Base-by-base conservation (phyloP, 352 stramenopile genomes). In the Phytopythium helicoides region DNA sequence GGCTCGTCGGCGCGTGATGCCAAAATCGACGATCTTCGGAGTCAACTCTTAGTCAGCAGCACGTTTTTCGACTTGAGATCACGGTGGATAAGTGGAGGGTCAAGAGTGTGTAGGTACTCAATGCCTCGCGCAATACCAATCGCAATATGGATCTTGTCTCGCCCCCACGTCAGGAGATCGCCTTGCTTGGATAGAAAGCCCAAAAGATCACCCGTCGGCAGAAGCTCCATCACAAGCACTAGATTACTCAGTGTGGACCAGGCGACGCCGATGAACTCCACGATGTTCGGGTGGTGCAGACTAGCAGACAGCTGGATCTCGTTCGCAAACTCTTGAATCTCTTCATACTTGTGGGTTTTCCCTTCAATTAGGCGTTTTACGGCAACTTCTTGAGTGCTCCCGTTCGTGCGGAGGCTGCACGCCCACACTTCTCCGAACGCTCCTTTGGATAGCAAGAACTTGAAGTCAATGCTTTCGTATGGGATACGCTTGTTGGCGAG, bases 11-110 rank as follows among this genome's bases (percentile, higher is more conserved):
- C 64, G 54, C 11, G 60, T 79, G 63, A 93, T 57, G 47, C 85
- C 87, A 68, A 97, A 95, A 63, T 96, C 85, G 37, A 82, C 89
- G 26, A 95, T 51, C 35, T 86, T 81, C 25, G 90, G 72, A 18
- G 85, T 58, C 5, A 88, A 3, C 66, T 25, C 6, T 51, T 68
- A 36, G 88, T 84, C 31, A 95, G 61, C 33, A 95, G 60, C 23
- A 93, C 72, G 53, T 94, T 95, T 3, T 56, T 41, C 2, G 62
- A 69, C 47, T 71, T 71, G 41, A 75, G 49, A 36, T 75, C 66
- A 44, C 66, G 49, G 52, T 75, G 68, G 37, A 78, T 74, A 0
- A 80, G 18, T n/a, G 63, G 39, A 1, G 64, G 58, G 1, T 35
- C 47, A 2, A 54, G 47, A 6, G 1, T 19, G 48, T 76, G 69